phyloP scores from a whole-genome alignment of 1,139 yeast species.

The Ashbya aceris region DNA sequence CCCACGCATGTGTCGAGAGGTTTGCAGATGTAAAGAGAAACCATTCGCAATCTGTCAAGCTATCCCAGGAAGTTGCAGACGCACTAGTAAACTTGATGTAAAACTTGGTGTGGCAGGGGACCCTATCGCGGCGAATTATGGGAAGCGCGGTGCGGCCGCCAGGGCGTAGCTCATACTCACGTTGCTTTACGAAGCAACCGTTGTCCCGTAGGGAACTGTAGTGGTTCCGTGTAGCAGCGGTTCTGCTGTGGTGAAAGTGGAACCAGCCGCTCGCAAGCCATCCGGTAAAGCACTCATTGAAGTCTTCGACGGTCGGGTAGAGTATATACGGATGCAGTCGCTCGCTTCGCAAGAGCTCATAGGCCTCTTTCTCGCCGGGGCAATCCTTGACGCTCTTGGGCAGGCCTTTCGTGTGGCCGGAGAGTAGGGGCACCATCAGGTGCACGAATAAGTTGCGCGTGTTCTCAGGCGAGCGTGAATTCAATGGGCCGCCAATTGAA shows the following conservation, averaged over 20 bases:
- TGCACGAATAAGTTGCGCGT: slow-evolving; percentile 48
- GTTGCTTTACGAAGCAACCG: background rate
- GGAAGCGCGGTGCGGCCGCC: background rate
- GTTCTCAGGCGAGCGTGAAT: slow-evolving; percentile 22
- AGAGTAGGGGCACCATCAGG: slow-evolving; percentile 40
- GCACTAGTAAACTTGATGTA: slow-evolving; percentile 38
- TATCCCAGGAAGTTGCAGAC: slow-evolving; percentile 31
- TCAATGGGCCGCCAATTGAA: slow-evolving; percentile 49
- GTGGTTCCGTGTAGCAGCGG: slow-evolving; percentile 19
- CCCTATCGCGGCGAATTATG: slow-evolving; percentile 24
- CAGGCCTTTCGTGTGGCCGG: slow-evolving; percentile 15
- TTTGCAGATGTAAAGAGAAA: slow-evolving; percentile 59
- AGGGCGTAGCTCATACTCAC: background rate
- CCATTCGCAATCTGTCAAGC: slow-evolving; percentile 40
- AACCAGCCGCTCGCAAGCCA: slow-evolving; percentile 46
- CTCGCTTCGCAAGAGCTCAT: slow-evolving; percentile 7
- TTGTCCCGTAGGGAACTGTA: slow-evolving; percentile 7
- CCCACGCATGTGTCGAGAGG: slow-evolving; percentile 65
- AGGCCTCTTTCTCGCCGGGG: slow-evolving; percentile 11
- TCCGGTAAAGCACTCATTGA: slow-evolving; percentile 38
- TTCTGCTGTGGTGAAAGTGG: slow-evolving; percentile 37
- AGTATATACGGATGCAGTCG: slow-evolving; percentile 41
- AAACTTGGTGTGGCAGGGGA: slow-evolving; percentile 40
- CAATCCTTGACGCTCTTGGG: slow-evolving; percentile 31
- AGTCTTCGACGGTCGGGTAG: slow-evolving; percentile 47